Evolutionary conservation across 768 basidiomycete species (phyloP).

Genomic region (Kwoniella europaea): DNA sequence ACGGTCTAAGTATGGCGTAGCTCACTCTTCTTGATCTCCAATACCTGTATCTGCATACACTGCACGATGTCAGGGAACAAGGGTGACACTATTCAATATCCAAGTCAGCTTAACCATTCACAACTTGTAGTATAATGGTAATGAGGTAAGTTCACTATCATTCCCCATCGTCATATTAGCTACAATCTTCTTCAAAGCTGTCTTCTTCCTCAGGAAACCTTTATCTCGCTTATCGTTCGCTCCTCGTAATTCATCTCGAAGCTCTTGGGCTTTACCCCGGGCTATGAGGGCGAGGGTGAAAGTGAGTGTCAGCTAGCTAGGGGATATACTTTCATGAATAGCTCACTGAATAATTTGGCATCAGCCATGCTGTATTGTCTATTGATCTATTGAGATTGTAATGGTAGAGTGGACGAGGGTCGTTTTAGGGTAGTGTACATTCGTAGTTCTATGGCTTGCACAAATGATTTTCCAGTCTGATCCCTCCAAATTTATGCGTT

Average conservation of each 20-base stretch:
- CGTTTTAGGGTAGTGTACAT: no score
- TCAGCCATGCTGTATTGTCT: slow-evolving; percentile 51
- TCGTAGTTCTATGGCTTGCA: no score
- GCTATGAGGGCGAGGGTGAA: slow-evolving; percentile 33
- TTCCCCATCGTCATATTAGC: slow-evolving; percentile 99
- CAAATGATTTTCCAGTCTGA: no score
- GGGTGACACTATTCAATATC: slow-evolving; percentile 73
- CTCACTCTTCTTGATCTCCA: slow-evolving; percentile 99
- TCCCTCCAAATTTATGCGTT: no score
- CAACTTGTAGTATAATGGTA: no score
- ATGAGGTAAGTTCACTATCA: slow-evolving; percentile 71
- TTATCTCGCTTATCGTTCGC: slow-evolving; percentile 91
- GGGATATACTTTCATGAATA: no score
- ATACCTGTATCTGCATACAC: slow-evolving; percentile 88
- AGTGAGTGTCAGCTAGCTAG: not conserved
- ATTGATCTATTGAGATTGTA: not conserved
- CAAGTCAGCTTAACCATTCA: not conserved
- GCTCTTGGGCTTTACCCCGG: slow-evolving; percentile 66
- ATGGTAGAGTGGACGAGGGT: not conserved
- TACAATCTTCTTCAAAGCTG: slow-evolving; percentile 92
- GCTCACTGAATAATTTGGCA: slow-evolving; percentile 59
- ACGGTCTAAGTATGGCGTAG: slow-evolving; percentile 6
- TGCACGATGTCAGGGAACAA: slow-evolving; percentile 94
- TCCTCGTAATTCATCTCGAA: slow-evolving; percentile 86
- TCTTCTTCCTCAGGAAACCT: slow-evolving; percentile 91